These are phyloP conservation scores for Tulasnella sp. DNA, from an alignment of 768 basidiomycete species.

Conservation along the genomic window DNA sequence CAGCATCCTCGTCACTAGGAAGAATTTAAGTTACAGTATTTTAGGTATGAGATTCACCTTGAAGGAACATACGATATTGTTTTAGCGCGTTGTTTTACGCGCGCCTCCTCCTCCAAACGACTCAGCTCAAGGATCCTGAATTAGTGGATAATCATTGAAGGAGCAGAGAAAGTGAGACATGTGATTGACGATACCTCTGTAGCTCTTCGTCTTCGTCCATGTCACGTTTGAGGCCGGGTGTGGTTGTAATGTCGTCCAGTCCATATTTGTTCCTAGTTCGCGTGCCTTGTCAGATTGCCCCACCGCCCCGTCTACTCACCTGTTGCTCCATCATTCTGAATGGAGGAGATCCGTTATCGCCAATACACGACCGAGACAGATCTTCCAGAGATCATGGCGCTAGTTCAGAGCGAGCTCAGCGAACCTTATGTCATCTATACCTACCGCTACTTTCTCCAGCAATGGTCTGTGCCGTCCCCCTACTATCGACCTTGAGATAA, in stretches of 20 bases:
- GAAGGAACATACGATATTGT: background rate
- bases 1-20: background rate
- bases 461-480: conserved; percentile 57
- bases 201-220: conserved; percentile 13
- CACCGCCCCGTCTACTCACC: too few relatives aligned
- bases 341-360: conserved; percentile 45
- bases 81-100: background rate
- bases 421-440: conserved; percentile 97
- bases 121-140: conserved; percentile 8
- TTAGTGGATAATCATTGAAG: background rate
- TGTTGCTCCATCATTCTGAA: background rate
- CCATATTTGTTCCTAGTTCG: too few relatives aligned
- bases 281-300: too few relatives aligned
- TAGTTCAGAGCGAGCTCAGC: conserved; percentile 85
- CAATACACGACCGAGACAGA: conserved; percentile 68
- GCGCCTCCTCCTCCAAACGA: conserved; percentile 13
- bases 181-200: background rate
- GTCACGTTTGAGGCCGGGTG: background rate
- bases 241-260: background rate
- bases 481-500: conserved; percentile 25
- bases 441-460: conserved; percentile 91
- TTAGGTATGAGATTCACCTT: too few relatives aligned
- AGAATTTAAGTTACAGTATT: too few relatives aligned
- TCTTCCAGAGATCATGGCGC: conserved; percentile 70
- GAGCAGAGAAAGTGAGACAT: background rate